Conservation (phyloP, 148 eudicot genomes). For the Fagopyrum esculentum region DNA sequence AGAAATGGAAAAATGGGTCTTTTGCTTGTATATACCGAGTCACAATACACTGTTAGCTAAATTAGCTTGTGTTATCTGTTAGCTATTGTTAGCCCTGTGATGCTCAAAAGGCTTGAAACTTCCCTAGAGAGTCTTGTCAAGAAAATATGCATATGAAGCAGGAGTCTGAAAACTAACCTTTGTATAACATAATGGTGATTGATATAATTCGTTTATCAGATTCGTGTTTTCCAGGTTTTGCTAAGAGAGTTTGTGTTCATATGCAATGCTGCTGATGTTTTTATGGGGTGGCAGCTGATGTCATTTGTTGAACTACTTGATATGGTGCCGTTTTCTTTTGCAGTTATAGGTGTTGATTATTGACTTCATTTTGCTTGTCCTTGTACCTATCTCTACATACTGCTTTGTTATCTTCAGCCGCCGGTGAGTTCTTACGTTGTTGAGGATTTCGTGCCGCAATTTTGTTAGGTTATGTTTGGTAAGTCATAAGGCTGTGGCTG, state of each 20-base stretch:
- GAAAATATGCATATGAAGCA: conserved; percentile 1
- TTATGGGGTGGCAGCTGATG: neutral
- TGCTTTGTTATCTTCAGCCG: neutral
- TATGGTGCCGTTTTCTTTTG: neutral
- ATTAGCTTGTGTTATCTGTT: neutral
- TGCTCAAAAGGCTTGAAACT: conserved; percentile 2
- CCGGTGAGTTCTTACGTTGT: neutral
- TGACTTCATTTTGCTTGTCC: neutral
- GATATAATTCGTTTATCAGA: neutral
- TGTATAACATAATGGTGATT: conserved; percentile 2
- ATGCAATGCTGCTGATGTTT: neutral
- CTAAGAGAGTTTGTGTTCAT: neutral
- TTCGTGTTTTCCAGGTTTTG: neutral
- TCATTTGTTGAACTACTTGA: too few relatives aligned
- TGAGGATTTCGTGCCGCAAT: neutral
- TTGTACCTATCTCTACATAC: too few relatives aligned
- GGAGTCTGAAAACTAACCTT: neutral
- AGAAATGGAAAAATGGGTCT: conserved; percentile 5
- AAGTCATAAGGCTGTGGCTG: neutral
- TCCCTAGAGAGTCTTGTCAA: neutral
- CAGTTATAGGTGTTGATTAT: neutral
- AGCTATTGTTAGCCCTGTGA: neutral
- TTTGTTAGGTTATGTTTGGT: conserved; percentile 6
- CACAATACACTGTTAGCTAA: neutral
- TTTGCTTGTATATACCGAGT: conserved; percentile 11